Conservation (phyloP, 2,329 filamentous ascomycete species). For the Penicillium olsonii region DNA sequence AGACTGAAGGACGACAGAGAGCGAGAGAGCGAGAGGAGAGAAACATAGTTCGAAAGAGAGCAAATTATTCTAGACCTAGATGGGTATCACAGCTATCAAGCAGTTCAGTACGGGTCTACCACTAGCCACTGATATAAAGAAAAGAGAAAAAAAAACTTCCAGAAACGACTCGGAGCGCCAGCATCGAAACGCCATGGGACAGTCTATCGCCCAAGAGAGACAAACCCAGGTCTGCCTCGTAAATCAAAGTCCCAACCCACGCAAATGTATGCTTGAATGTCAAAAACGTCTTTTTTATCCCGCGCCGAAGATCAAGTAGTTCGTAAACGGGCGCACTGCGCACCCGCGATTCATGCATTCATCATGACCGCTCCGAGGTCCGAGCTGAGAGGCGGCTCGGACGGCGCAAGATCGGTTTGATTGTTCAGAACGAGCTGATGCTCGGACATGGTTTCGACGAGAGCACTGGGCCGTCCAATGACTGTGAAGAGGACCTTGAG, state of each 20-base stretch:
- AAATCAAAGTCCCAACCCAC: constrained; percentile 13
- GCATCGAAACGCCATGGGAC: constrained; percentile 1
- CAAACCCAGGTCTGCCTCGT: constrained; percentile 6
- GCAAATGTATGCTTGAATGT: constrained; percentile 20
- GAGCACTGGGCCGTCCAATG: constrained; percentile 30
- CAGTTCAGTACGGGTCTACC: constrained; percentile 30
- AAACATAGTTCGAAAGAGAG: no score
- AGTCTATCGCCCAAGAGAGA: background rate
- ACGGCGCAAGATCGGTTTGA: constrained; percentile 16
- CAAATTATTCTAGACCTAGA: constrained; percentile 19
- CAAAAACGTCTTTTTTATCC: constrained; percentile 13
- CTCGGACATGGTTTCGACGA: constrained; percentile 37
- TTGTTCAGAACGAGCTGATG: constrained; percentile 34
- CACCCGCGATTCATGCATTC: constrained; percentile 31
- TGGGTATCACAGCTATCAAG: constrained; percentile 30
- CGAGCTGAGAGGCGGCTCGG: constrained; percentile 28
- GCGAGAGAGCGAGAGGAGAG: background rate
- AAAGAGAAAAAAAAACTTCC: background rate
- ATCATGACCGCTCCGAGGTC: constrained; percentile 34
- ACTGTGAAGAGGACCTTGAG: constrained; percentile 42
- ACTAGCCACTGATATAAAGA: constrained; percentile 17
- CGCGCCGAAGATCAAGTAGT: constrained; percentile 16
- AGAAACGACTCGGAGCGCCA: constrained; percentile 9
- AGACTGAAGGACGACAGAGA: background rate
- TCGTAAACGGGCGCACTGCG: constrained; percentile 16